Conservation (phyloP, 148 eudicot genomes). For the Silene latifolia region DNA sequence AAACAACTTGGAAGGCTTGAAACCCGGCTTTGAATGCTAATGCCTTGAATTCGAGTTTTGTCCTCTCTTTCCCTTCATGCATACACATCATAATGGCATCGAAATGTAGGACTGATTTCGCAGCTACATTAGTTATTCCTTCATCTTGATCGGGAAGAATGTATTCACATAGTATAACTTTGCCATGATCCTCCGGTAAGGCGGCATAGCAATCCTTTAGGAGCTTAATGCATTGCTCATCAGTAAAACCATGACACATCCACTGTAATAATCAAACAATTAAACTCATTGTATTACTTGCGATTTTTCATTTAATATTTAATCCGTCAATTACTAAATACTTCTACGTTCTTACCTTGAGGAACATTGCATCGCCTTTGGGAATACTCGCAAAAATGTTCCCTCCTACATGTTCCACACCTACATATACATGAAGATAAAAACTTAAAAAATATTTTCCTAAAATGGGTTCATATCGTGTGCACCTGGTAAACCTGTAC, state of each 20-base stretch:
- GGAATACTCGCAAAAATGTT: constrained; percentile 77
- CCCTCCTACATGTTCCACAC: constrained; percentile 72
- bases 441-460: too few relatives aligned
- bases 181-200: constrained; percentile 57
- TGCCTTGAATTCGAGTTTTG: too few relatives aligned
- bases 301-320: too few relatives aligned
- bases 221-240: constrained; percentile 60
- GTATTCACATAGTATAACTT: constrained; percentile 67
- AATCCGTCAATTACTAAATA: too few relatives aligned
- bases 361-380: constrained; percentile 40
- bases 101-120: constrained; percentile 9
- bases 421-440: constrained; percentile 16
- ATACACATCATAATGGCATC: constrained; percentile 9
- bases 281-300: background rate
- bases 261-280: constrained; percentile 28
- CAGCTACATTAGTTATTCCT: background rate
- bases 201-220: constrained; percentile 66
- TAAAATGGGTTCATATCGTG: too few relatives aligned
- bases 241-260: constrained; percentile 75
- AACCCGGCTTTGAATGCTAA: too few relatives aligned
- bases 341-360: constrained; percentile 46
- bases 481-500: too few relatives aligned
- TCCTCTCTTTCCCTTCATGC: background rate
- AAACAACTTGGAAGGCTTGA: too few relatives aligned
- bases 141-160: constrained; percentile 23